Base-by-base conservation (phyloP, 768 basidiomycete genomes). In the Fomitopsis pulvina region DNA sequence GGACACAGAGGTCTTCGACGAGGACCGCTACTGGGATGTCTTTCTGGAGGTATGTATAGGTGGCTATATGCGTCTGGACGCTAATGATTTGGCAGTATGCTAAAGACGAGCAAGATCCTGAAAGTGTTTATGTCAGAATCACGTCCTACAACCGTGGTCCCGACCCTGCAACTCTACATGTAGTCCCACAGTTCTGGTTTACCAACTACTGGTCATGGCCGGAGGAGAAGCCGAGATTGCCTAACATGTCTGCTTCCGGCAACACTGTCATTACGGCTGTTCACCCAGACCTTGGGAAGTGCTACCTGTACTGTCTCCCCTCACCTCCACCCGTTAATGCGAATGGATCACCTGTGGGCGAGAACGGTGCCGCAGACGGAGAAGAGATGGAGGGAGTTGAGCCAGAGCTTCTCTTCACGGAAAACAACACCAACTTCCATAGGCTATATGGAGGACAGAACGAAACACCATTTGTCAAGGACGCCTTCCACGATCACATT, bases 141-240 rank as follows among this genome's bases (percentile, higher is more conserved):
- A 98, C 95, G 2, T 76, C 85, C 12, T 99, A 97, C 71, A 99
- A 99, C 67, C 85, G 96, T 30, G 95, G 96, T 0, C 93, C 95
- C 10, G 93, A 97, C 52, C 80, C 92, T 1, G 93, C 95, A 16
- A 94, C 86, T 24, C 71, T 99, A 51, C 96, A 99, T 65, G 78
- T 99, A 59, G 76, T 99, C 32, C 96, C 96, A 21, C 94, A 97
- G 59, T 73, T 98, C 38, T 97, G 90, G 87, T 99, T 97, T 72
- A 83, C 92, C 20, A 99, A 99, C 66, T 94, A 91, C 26, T 99
- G 96, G 96, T 97, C 96, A 1, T 99, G 96, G 96, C 74, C 78
- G 8, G 55, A 74, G 9, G 77, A 83, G 30, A 80, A 80, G 52
- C 85, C 86, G 6, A 70, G 76, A 0, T 80, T 80, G 70, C 85